These are phyloP conservation scores for Pyropia yezoensis DNA, from an alignment of 23 red algal genomes.

Conservation along the genomic window DNA sequence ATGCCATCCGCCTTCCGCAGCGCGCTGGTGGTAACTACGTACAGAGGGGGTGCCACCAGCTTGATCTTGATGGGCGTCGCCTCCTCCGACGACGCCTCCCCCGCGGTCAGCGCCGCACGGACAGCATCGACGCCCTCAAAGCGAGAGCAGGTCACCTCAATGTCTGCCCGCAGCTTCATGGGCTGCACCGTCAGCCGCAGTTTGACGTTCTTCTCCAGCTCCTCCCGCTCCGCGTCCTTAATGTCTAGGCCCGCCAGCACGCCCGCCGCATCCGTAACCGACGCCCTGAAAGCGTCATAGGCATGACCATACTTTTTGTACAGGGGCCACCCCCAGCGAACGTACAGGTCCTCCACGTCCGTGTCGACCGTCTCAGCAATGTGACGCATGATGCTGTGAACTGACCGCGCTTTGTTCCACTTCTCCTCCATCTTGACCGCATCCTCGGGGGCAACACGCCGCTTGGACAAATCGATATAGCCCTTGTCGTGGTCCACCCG, in stretches of 20 bases:
- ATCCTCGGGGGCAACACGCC: slow-evolving; percentile 88
- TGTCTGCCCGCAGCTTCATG: slow-evolving; percentile 89
- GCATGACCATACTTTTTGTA: slow-evolving; percentile 92
- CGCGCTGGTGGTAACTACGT: slow-evolving; percentile 76
- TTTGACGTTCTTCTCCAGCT: slow-evolving; percentile 80
- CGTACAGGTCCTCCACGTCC: slow-evolving; percentile 89
- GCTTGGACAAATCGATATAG: slow-evolving; percentile 99
- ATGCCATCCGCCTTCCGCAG: slow-evolving; percentile 69
- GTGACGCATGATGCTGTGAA: slow-evolving; percentile 97
- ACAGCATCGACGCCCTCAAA: slow-evolving; percentile 99
- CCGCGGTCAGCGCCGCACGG: slow-evolving; percentile 59
- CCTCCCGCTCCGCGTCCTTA: slow-evolving; percentile 52
- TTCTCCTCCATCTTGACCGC: slow-evolving; percentile 94
- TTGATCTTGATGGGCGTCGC: slow-evolving; percentile 77
- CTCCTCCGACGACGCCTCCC: slow-evolving; percentile 42
- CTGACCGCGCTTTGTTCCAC: slow-evolving; percentile 93
- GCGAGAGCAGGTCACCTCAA: slow-evolving; percentile 92
- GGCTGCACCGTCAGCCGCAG: slow-evolving; percentile 65
- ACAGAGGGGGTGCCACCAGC: slow-evolving; percentile 87
- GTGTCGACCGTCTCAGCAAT: slow-evolving; percentile 78
- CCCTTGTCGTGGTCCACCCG: slow-evolving; percentile 96
- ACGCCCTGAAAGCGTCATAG: slow-evolving; percentile 84
- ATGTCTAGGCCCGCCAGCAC: slow-evolving; percentile 79
- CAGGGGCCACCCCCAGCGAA: slow-evolving; percentile 90
- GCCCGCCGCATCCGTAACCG: slow-evolving; percentile 70